These are phyloP conservation scores for Pouteria glomerata DNA, from an alignment of 148 eudicot species.

Conservation along the genomic window DNA sequence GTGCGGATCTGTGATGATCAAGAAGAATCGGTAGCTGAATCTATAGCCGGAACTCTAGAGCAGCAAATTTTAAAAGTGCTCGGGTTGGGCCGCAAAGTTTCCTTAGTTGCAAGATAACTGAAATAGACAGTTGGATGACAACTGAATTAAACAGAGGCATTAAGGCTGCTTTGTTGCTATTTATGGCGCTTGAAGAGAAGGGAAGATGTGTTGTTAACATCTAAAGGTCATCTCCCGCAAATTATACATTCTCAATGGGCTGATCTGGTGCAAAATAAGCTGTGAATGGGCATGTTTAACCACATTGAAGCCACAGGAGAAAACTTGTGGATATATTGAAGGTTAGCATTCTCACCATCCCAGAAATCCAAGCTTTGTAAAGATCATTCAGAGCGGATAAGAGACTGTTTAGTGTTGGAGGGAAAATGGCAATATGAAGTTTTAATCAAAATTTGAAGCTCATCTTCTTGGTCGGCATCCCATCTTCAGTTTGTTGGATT, in stretches of 20 bases:
- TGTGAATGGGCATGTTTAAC: not conserved
- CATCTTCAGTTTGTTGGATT: too few relatives aligned
- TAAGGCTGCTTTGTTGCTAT: not conserved
- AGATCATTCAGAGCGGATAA: not conserved
- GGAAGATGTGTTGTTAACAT: not conserved
- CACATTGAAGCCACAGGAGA: not conserved
- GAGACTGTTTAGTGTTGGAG: too few relatives aligned
- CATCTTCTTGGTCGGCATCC: too few relatives aligned
- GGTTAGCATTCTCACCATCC: not conserved
- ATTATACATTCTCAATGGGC: not conserved
- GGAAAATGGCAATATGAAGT: too few relatives aligned
- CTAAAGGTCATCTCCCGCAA: not conserved
- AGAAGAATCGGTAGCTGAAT: conserved; percentile 20
- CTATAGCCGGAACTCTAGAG: not conserved
- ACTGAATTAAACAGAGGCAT: not conserved
- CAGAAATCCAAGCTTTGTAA: not conserved
- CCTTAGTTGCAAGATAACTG: not conserved
- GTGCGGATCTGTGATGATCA: conserved; percentile 24
- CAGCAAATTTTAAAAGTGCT: not conserved
- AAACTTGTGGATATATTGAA: not conserved
- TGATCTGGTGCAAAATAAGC: not conserved
- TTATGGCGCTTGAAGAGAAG: not conserved
- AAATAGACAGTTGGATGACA: too few relatives aligned
- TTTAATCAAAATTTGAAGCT: too few relatives aligned
- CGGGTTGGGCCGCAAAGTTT: not conserved